Evolutionary conservation across 768 basidiomycete species (phyloP).

Genomic region (Calocera cornea): DNA sequence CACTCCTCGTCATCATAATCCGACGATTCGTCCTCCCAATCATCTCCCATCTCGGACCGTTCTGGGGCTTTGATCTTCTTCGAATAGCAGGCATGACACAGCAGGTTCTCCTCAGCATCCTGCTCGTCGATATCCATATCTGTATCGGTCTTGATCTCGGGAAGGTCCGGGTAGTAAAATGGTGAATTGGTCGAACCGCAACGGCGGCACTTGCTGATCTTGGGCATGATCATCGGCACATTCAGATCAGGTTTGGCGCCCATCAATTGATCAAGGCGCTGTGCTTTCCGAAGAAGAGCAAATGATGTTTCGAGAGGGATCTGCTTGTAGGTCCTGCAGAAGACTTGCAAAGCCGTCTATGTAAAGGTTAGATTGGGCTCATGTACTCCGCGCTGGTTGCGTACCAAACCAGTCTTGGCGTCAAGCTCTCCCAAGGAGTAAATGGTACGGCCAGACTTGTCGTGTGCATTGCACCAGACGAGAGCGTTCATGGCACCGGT

Average conservation of each 20-base stretch:
- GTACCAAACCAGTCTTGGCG: constrained; percentile 59
- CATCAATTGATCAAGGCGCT: constrained; percentile 62
- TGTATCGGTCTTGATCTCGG: not conserved
- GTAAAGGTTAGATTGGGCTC: not conserved
- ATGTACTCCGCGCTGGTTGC: constrained; percentile 19
- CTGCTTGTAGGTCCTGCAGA: constrained; percentile 73
- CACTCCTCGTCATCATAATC: not conserved
- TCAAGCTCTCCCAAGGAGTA: constrained; percentile 79
- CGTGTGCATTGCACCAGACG: constrained; percentile 68
- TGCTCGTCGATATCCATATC: not conserved
- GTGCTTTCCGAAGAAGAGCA: constrained; percentile 77
- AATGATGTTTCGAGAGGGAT: constrained; percentile 58
- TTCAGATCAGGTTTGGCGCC: not conserved
- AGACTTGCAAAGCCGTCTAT: constrained; percentile 83
- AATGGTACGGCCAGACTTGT: constrained; percentile 47
- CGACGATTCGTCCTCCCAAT: not conserved
- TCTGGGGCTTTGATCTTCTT: not conserved
- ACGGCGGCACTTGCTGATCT: not conserved
- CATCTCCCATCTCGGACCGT: not conserved
- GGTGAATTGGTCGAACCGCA: constrained; percentile 2
- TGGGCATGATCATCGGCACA: not conserved
- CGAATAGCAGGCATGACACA: not conserved
- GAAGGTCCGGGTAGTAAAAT: not conserved
- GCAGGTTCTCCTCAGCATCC: not conserved
- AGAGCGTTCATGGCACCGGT: constrained; percentile 66